Evolutionary conservation across 2,329 filamentous ascomycete genomes (phyloP), one percentile per base, ranked within the genome.

Genomic region (Paecilomyces fulvus): DNA sequence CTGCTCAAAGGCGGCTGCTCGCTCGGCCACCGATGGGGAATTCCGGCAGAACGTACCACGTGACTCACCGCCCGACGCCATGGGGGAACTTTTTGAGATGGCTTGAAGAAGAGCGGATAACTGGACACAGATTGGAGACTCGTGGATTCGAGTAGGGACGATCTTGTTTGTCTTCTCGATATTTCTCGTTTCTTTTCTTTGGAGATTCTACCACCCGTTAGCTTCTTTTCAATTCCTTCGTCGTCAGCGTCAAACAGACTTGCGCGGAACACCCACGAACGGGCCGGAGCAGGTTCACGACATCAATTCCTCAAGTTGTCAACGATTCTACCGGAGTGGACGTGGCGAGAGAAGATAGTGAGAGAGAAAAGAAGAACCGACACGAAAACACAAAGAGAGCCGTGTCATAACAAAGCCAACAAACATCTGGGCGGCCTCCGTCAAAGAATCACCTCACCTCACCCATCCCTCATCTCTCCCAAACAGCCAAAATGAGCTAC

Each of bases 401-500:
- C 14, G n/a, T 7, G 14, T 43, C 20, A 43, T 43, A 43, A 43
- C 37, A 43, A 43, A 17, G 37, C 33, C 12, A 37, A 37, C 33
- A 37, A 37, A 37, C 33, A 37, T 37, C 33, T 6, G 8, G 33
- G 33, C 37, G 37, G 37, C 9, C 8, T 43, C 37, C n/a, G 8
- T n/a, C 37, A n/a, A 43, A 43, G 14, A n/a, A 17, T 43, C 37
- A 21, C 30, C 21, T 51, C 20, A 50, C 52, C 14, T 31, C 51
- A 56, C 21, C 30, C 31, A 10, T 43, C 31, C 50, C 23, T 14
- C 49, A 43, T 31, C 49, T n/a, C 17, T 49, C 21, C 43, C n/a
- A 30, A 52, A 51, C 50, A 48, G 14, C 30, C 60, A 67, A 59
- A 59, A 91, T 91, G 87, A 80, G 85, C 57, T 95, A 83, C 80